These are phyloP conservation scores for Blastobotrys terrestris DNA, from an alignment of 805 yeast genomes.

Conservation along the genomic window DNA sequence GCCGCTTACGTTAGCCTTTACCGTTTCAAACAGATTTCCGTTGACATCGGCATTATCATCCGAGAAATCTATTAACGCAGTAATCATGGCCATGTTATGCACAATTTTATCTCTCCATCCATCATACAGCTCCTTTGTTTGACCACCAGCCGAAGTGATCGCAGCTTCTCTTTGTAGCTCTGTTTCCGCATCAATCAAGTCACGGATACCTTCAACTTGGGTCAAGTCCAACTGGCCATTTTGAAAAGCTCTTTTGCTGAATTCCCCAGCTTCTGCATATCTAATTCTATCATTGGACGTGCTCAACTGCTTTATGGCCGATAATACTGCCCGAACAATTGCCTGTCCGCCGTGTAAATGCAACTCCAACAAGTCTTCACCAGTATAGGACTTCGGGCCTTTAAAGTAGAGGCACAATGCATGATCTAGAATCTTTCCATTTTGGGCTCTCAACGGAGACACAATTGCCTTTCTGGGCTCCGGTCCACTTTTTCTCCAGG, in stretches of 20 bases:
- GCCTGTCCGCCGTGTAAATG: slow-evolving; percentile 94
- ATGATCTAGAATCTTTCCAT: slow-evolving; percentile 54
- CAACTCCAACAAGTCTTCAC: slow-evolving; percentile 85
- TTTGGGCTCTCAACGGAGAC: slow-evolving; percentile 44
- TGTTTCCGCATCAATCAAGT: slow-evolving; percentile 88
- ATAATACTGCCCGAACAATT: slow-evolving; percentile 60
- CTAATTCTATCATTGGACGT: slow-evolving; percentile 41
- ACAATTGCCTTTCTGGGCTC: slow-evolving; percentile 51
- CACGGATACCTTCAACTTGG: slow-evolving; percentile 84
- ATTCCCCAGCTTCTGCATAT: slow-evolving; percentile 91
- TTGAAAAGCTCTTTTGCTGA: slow-evolving; percentile 77
- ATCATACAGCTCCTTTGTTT: slow-evolving; percentile 46
- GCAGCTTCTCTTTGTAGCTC: slow-evolving; percentile 80
- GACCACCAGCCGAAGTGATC: slow-evolving; percentile 65
- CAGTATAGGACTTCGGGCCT: slow-evolving; percentile 79
- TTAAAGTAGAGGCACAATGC: slow-evolving; percentile 65
- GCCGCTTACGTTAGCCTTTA: slow-evolving; percentile 36
- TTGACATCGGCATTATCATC: slow-evolving; percentile 63
- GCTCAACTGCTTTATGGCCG: slow-evolving; percentile 45
- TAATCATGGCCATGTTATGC: slow-evolving; percentile 60
- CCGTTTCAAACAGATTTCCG: slow-evolving; percentile 41
- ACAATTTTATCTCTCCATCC: slow-evolving; percentile 66
- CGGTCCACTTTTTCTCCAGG: slow-evolving; percentile 36
- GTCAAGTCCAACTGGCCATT: slow-evolving; percentile 82
- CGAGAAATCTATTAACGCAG: slow-evolving; percentile 91